Base-by-base conservation (phyloP, 192 early-diverging fungal species). In the Haplosporangium gracile region DNA sequence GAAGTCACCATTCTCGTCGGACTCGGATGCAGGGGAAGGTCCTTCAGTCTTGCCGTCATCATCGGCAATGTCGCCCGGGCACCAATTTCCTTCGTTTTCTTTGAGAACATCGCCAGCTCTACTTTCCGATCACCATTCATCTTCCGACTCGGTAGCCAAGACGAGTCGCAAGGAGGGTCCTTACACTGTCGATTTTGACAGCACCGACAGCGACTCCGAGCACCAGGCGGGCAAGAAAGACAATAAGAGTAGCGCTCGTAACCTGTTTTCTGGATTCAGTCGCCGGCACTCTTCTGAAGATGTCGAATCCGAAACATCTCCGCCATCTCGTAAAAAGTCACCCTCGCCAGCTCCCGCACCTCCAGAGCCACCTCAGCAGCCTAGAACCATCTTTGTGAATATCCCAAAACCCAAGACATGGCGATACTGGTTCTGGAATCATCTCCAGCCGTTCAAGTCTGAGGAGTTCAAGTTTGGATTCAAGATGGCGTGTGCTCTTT, bases 391-490 rank as follows among this genome's bases (percentile, higher is more conserved):
- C 57, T 81, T 72, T 74, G 79, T 81, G 20, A 79, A 72, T 53
- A 76, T 86, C 1, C 72, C 47, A 16, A 86, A 78, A 38, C 78
- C 79, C 20, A 81, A 81, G 68, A 80, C 75, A 0, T 68, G 55
- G 45, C 90, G 90, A 5, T 92, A 89, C 70, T 55, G 39, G 13
- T 20, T 91, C n/a, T 92, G 91, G 91, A 40, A 76, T 36, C 51
- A 70, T 4, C 24, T 89, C 1, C 91, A 89, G 34, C 80, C 81
- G 1, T 68, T 89, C 32, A 88, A 76, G 26, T 79, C 88, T 2
- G 89, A 90, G 45, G 90, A 90, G 26, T 80, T 89, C 81, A 89
- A 90, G 74, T 92, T 90, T 80, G 85, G 82, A 1, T 82, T 92
- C 74, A 92, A 92, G 74, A 92, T 92, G 90, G 91, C 90, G 7